phyloP scores from a whole-genome alignment of 2,329 filamentous ascomycete species.

The Dactylellina sp. region DNA sequence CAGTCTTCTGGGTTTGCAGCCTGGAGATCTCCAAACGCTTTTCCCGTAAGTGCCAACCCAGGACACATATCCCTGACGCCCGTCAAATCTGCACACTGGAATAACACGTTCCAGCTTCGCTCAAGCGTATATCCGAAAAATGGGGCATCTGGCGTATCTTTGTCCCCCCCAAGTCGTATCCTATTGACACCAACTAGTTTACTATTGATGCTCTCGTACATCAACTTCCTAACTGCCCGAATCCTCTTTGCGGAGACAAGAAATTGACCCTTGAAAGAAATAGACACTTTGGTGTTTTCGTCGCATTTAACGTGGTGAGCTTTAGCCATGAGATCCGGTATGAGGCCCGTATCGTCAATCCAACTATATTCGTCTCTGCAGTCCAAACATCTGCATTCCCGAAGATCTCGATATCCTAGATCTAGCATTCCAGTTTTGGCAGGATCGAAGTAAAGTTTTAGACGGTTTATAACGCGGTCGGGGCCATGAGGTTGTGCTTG shows the following conservation, averaged over 20 bases:
- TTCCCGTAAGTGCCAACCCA: slow-evolving; percentile 3
- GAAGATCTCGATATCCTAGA: slow-evolving; percentile 63
- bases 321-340: slow-evolving; percentile 63
- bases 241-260: slow-evolving; percentile 66
- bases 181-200: slow-evolving; percentile 58
- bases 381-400: slow-evolving; percentile 63
- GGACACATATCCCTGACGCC: slow-evolving; percentile 36
- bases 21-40: slow-evolving; percentile 20
- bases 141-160: slow-evolving; percentile 53
- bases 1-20: slow-evolving; percentile 33
- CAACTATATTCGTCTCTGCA: slow-evolving; percentile 65
- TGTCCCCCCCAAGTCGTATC: slow-evolving; percentile 22
- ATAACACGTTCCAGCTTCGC: slow-evolving; percentile 59
- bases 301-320: slow-evolving; percentile 60
- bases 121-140: slow-evolving; percentile 58
- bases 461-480: slow-evolving; percentile 62
- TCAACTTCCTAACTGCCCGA: slow-evolving; percentile 61
- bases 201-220: slow-evolving; percentile 63
- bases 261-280: slow-evolving; percentile 68
- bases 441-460: slow-evolving; percentile 64
- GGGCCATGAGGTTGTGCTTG: slow-evolving; percentile 66
- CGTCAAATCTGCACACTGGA: slow-evolving; percentile 57
- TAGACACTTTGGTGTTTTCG: slow-evolving; percentile 62
- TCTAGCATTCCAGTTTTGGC: slow-evolving; percentile 66
- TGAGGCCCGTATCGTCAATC: slow-evolving; percentile 63